phyloP scores from a whole-genome alignment of 768 basidiomycete genomes.

The Hypsizygus marmoreus region DNA sequence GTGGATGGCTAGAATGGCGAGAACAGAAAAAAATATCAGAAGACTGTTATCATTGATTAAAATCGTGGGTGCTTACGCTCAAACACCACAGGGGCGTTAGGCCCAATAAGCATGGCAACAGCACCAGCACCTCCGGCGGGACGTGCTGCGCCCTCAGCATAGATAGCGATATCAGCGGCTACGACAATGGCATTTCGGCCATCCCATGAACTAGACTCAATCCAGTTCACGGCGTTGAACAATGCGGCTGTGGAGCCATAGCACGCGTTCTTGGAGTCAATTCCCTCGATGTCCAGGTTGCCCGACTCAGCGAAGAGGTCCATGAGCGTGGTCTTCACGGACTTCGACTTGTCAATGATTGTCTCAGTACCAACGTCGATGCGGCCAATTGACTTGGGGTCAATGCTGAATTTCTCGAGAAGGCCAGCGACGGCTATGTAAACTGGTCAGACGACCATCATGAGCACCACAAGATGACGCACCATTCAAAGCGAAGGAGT shows the following conservation, averaged over 20 bases:
- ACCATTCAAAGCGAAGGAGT: constrained; percentile 96
- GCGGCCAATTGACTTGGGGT: constrained; percentile 95
- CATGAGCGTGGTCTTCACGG: constrained; percentile 98
- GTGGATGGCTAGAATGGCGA: constrained; percentile 86
- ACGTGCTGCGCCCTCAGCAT: constrained; percentile 92
- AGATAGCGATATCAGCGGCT: constrained; percentile 95
- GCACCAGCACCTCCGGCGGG: constrained; percentile 98
- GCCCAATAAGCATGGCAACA: constrained; percentile 92
- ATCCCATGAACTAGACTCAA: constrained; percentile 95
- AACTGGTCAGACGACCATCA: constrained; percentile 1
- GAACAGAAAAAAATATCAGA: constrained; percentile 11
- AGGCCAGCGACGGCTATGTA: constrained; percentile 80
- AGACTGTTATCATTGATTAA: constrained; percentile 11
- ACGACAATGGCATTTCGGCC: constrained; percentile 97
- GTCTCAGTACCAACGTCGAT: constrained; percentile 99
- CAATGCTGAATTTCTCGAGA: constrained; percentile 91
- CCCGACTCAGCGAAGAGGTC: constrained; percentile 92
- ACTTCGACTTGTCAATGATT: constrained; percentile 99
- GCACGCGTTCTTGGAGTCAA: constrained; percentile 99
- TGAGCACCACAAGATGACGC: constrained; percentile 22
- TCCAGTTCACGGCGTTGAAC: constrained; percentile 99
- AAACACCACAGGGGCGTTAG: constrained; percentile 90
- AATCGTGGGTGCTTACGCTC: constrained; percentile 70
- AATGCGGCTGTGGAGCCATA: constrained; percentile 98
- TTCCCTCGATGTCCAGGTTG: constrained; percentile 97